Base-by-base conservation (phyloP, 2,329 filamentous ascomycete species). In the Arthrobotrys megalospora region DNA sequence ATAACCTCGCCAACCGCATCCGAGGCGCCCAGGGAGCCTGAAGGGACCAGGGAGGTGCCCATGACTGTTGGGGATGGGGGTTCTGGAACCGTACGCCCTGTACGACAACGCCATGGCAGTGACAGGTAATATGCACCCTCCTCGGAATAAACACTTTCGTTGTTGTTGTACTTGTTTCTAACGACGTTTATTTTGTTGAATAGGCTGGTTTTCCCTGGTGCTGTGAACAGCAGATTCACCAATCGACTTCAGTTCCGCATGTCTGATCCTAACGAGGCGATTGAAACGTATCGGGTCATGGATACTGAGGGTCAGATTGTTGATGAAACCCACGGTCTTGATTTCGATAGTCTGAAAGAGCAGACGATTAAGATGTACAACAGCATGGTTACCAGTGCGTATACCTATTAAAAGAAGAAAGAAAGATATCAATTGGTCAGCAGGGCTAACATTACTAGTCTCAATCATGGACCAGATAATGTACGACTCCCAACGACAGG, bases 401-500 rank as follows among this genome's bases (percentile, higher is more conserved):
- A 47, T 69, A 45, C 41, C 58, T 14, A 41, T 48, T 14, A 11
- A 10, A 1, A n/a, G 32, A 32, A 21, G 14, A 10, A 1, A n/a
- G 32, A 32, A 7, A 41, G 19, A 0, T 3, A 47, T 5, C 12
- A 34, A 47, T 6, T 11, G 11, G 12, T 19, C 8, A 21, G 34
- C 34, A 6, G n/a, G 38, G 12, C 52, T 58, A 58, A 58, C 16
- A 41, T 48, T 41, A 41, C 50, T 79, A 87, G 89, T 91, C 70
- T 90, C 92, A 70, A 92, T 98, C 81, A 96, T 99, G 93, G 96
- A 99, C 83, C 85, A 97, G 69, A 92, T 98, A 83, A 98, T 98
- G 94, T 97, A 97, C 83, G 96, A 99, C 83, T 94, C 96, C 0
- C 96, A 99, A 85, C 88, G 96, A 53, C 96, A 99, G 85, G 94